Evolutionary conservation across 805 yeast genomes (phyloP).

Genomic region (Huiozyma sinensis): DNA sequence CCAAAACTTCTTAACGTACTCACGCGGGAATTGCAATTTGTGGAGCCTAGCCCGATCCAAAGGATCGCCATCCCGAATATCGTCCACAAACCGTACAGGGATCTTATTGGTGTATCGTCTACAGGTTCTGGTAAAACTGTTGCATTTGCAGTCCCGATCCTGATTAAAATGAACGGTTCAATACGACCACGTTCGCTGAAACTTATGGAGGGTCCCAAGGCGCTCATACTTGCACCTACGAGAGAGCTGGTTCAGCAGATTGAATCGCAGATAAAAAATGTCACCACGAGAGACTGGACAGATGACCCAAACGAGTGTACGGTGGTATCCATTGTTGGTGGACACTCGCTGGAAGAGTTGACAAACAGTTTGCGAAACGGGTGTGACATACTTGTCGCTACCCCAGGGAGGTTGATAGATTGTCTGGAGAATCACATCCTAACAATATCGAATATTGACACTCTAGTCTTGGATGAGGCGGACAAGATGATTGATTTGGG

Average conservation of each 20-base stretch:
- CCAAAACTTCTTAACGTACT: constrained; percentile 31
- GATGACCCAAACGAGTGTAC: constrained; percentile 20
- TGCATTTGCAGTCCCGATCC: constrained; percentile 66
- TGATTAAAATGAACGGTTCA: constrained; percentile 42
- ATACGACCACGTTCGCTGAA: constrained; percentile 36
- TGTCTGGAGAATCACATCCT: constrained; percentile 60
- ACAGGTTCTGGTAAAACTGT: constrained; percentile 96
- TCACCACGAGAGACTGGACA: constrained; percentile 30
- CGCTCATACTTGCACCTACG: constrained; percentile 78
- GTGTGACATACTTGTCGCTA: constrained; percentile 77
- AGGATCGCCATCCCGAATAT: constrained; percentile 71
- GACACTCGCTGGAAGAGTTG: constrained; percentile 74
- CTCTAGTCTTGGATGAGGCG: constrained; percentile 82
- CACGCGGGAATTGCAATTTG: constrained; percentile 33
- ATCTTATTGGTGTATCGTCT: constrained; percentile 83
- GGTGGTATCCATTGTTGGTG: constrained; percentile 68
- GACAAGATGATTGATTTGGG: constrained; percentile 95
- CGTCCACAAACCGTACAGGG: constrained; percentile 39
- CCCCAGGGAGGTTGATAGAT: constrained; percentile 88
- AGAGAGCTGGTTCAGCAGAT: constrained; percentile 90
- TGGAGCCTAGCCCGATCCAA: constrained; percentile 82
- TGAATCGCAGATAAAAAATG: constrained; percentile 49
- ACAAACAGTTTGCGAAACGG: constrained; percentile 45
- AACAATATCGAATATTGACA: constrained; percentile 48
- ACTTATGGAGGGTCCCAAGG: constrained; percentile 54